phyloP scores from a whole-genome alignment of 2,329 filamentous ascomycete species.

The Nemania abortiva region DNA sequence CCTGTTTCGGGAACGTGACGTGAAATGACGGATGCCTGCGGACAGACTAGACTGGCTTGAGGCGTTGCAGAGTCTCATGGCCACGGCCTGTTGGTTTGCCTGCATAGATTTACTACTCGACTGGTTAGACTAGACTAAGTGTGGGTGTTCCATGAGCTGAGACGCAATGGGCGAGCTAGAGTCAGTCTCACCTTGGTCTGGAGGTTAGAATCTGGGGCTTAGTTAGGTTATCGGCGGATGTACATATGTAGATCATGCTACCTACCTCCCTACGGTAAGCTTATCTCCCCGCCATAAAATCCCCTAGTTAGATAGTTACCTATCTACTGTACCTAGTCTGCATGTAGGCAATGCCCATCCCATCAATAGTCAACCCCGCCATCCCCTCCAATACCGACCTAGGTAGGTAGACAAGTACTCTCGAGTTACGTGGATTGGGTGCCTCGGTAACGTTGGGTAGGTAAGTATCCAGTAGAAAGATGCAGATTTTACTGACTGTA shows the following conservation, averaged over 20 bases:
- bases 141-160: conserved; percentile 12
- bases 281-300: conserved; percentile 4
- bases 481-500: background rate
- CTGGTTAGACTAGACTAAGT: background rate
- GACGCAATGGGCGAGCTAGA: too few species aligned
- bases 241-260: background rate
- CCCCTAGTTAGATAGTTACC: too few species aligned
- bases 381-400: background rate
- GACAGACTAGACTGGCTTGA: background rate
- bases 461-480: background rate
- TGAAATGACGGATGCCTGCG: conserved; percentile 19
- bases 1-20: conserved; percentile 30
- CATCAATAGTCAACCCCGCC: conserved; percentile 2
- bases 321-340: background rate
- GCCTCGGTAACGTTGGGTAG: background rate
- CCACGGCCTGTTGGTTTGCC: background rate
- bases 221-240: conserved; percentile 6
- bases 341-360: too few species aligned
- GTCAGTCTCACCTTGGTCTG: too few species aligned
- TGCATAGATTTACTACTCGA: too few species aligned
- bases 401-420: too few species aligned
- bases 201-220: conserved; percentile 11
- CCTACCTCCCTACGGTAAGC: conserved; percentile 1
- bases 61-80: conserved; percentile 18
- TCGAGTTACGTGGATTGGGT: background rate